Evolutionary conservation across 192 early-diverging fungal genomes (phyloP).

Genomic region (Endogone sp.): DNA sequence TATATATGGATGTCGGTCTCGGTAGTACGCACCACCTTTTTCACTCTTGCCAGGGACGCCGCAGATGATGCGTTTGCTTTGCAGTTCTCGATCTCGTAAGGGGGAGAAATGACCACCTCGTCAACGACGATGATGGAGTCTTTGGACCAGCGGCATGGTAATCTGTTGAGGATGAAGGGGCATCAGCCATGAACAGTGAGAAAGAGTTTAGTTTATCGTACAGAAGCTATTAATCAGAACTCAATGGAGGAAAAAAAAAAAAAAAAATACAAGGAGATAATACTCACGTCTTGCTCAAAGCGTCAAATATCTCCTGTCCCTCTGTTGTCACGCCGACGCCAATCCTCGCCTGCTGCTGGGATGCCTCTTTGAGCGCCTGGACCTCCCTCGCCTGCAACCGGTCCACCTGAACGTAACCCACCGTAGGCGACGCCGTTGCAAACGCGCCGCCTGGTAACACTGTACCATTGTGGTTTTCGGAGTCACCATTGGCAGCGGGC

Average conservation of each 20-base stretch:
- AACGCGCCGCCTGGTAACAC: constrained; percentile 20
- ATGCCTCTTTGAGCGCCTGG: constrained; percentile 43
- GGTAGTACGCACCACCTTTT: constrained; percentile 60
- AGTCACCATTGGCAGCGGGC: background rate
- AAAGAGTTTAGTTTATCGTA: too few species aligned
- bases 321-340: constrained; percentile 75
- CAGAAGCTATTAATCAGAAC: too few species aligned
- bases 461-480: background rate
- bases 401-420: constrained; percentile 48
- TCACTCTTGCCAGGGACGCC: constrained; percentile 62
- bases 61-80: constrained; percentile 52
- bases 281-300: constrained; percentile 69
- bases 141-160: constrained; percentile 77
- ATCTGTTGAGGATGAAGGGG: constrained; percentile 21
- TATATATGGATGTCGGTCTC: too few species aligned
- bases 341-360: constrained; percentile 49
- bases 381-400: constrained; percentile 46
- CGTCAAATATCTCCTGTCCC: constrained; percentile 79
- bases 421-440: constrained; percentile 30
- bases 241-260: background rate
- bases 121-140: constrained; percentile 77
- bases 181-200: background rate
- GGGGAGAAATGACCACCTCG: constrained; percentile 71
- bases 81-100: constrained; percentile 68
- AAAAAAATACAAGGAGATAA: background rate